Evolutionary conservation across 805 yeast genomes (phyloP), one percentile per base, ranked within the genome.

Genomic region (Yamadazyma philogaea): DNA sequence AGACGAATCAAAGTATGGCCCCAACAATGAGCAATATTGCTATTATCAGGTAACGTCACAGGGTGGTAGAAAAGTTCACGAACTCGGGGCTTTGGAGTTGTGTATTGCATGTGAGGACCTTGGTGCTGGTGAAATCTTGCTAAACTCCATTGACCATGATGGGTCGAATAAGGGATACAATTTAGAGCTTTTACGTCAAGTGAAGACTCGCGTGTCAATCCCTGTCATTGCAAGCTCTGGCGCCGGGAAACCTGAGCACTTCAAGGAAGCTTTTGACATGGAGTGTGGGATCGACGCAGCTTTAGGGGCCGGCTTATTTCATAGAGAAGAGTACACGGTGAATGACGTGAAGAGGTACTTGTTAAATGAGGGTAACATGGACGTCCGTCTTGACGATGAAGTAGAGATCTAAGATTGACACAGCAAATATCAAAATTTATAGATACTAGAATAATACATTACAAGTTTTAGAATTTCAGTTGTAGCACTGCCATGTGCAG

Each of bases 201-300:
- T 88, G 45, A 93, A 93, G 54, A 54, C 69, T 1, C 81, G 85
- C 0, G 95, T 88, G 5, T 68, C 70, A 1, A 84, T 95, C 37
- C 99, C 99, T 0, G 97, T 93, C 2, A 93, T 93, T 61, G 98
- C 99, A 0, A 89, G 97, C 6, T 84, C 95, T 48, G 99, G 99
- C 42, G 99, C 99, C 5, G 99, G 99, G 39, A 78, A 70, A 17
- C 99, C 99, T 1, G 76, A 72, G 38, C 98, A 93, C 66, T 93
- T 93, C 60, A 80, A 79, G 49, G 88, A 93, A 50, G 99, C 87
- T 2, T 93, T 93, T 57, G 73, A 70, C 35, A 47, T 66, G 57
- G 72, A 82, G 34, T 89, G 97, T 12, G 72, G 77, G 5, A 84
- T 93, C 1, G 99, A 93, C 66, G 99, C 99, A 33, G 98, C 99